These are phyloP conservation scores for Thalassiosira ordinaria DNA, from an alignment of 352 stramenopile species.

Conservation along the genomic window DNA sequence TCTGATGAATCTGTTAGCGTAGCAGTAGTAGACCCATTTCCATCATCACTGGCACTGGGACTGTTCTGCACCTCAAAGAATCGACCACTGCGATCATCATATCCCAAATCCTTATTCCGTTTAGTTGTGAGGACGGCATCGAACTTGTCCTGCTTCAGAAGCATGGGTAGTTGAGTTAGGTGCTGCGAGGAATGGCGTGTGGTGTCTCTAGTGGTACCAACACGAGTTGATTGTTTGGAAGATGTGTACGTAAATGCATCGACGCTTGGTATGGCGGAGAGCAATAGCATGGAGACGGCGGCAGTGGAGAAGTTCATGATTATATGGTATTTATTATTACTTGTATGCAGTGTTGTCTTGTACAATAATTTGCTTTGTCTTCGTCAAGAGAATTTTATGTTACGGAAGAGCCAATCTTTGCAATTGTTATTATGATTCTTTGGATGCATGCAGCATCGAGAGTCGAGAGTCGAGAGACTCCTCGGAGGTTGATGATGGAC, in stretches of 20 bases:
- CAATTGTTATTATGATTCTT: too few species aligned
- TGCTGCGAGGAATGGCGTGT: neutral
- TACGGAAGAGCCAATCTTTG: too few species aligned
- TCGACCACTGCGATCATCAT: slow-evolving; percentile 36
- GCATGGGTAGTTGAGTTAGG: slow-evolving; percentile 22
- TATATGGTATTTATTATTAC: too few species aligned
- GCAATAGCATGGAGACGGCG: slow-evolving; percentile 13
- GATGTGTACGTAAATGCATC: slow-evolving; percentile 50
- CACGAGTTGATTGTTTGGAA: slow-evolving; percentile 1
- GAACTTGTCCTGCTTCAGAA: slow-evolving; percentile 45
- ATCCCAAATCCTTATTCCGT: slow-evolving; percentile 43
- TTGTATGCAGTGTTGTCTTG: too few species aligned
- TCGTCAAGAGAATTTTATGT: too few species aligned
- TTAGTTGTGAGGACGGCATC: slow-evolving; percentile 44
- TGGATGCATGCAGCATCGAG: too few species aligned
- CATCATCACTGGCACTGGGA: neutral
- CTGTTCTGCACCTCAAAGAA: slow-evolving; percentile 46
- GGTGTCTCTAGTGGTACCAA: neutral
- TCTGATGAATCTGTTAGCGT: slow-evolving; percentile 5
- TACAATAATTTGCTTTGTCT: too few species aligned
- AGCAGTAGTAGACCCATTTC: neutral
- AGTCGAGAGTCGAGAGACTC: too few species aligned
- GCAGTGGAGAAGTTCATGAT: slow-evolving; percentile 43
- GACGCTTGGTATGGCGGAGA: neutral
- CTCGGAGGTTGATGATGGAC: too few species aligned